These are phyloP conservation scores for Fusarium sororula DNA, from an alignment of 2,329 filamentous ascomycete genomes.

Conservation along the genomic window DNA sequence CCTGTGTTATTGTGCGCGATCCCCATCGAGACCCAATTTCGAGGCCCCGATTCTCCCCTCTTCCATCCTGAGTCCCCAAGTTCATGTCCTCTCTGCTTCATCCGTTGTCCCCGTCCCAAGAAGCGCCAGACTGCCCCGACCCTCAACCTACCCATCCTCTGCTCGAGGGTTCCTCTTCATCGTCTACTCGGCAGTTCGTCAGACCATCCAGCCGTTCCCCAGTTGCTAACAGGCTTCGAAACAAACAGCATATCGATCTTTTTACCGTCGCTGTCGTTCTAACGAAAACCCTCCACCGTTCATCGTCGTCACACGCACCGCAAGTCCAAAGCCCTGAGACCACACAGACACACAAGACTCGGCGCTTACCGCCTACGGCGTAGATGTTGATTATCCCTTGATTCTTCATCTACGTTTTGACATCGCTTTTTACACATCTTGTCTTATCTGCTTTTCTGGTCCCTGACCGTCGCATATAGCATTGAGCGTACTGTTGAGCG, in stretches of 20 bases:
- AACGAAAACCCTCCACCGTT: constrained; percentile 31
- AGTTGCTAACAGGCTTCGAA: constrained; percentile 37
- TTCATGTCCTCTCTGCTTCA: constrained; percentile 36
- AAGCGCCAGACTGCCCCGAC: constrained; percentile 37
- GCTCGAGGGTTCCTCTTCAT: constrained; percentile 15
- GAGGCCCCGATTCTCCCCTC: constrained; percentile 37
- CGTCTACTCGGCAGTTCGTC: constrained; percentile 9
- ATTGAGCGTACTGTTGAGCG: constrained; percentile 40
- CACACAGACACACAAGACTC: constrained; percentile 36
- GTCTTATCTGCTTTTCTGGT: constrained; percentile 35
- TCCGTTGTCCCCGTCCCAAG: constrained; percentile 39
- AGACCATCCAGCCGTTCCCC: constrained; percentile 2
- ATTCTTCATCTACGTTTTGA: constrained; percentile 34
- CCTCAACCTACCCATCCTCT: constrained; percentile 23
- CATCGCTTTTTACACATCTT: constrained; percentile 24
- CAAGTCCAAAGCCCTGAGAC: constrained; percentile 43
- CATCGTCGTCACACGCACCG: constrained; percentile 45
- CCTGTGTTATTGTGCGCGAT: constrained; percentile 50
- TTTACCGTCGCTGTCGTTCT: constrained; percentile 25
- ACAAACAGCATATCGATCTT: constrained; percentile 6
- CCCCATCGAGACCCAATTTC: constrained; percentile 42
- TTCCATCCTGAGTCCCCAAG: constrained; percentile 34
- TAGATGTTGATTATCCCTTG: constrained; percentile 44
- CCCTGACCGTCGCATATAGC: constrained; percentile 38
- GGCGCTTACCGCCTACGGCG: constrained; percentile 49